These are phyloP conservation scores for Claviceps purpurea DNA, from an alignment of 2,329 filamentous ascomycete species.

Conservation along the genomic window DNA sequence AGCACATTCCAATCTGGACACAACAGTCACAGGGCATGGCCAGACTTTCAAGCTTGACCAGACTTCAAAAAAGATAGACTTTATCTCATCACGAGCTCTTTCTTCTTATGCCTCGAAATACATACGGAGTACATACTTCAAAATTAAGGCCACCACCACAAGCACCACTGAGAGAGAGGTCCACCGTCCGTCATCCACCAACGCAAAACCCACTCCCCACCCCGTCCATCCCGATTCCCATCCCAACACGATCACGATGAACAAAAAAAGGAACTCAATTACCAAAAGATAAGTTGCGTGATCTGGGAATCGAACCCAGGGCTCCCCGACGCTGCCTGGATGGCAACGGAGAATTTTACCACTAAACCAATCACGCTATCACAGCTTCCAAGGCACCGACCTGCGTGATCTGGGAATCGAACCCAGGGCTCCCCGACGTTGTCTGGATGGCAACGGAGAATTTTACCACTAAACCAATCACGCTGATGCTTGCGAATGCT, in stretches of 20 bases:
- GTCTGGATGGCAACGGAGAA: conserved; percentile 16
- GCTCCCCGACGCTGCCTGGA: conserved; percentile 15
- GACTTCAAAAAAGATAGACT: no score
- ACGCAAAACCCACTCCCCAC: no score
- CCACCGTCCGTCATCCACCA: no score
- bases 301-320: conserved; percentile 1
- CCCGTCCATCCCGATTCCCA: not conserved
- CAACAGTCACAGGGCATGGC: no score
- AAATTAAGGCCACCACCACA: no score
- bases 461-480: conserved; percentile 18
- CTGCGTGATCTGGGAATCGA: conserved; percentile 21
- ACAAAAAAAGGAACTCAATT: not conserved
- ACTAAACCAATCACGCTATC: conserved; percentile 19
- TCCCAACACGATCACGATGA: not conserved
- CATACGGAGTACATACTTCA: no score
- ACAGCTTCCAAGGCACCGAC: not conserved
- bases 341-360: conserved; percentile 22
- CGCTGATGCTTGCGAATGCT: not conserved
- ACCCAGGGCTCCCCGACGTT: conserved; percentile 20
- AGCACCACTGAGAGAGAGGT: no score
- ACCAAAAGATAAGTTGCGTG: not conserved
- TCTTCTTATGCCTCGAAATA: no score
- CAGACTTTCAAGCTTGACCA: no score
- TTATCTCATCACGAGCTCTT: no score
- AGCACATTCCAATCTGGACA: no score